Percentiles rank a stretch among this genome's conserved stretches.
phyloP scores from a whole-genome alignment of 2,329 filamentous ascomycete species.

The Aschersonia sp. region DNA sequence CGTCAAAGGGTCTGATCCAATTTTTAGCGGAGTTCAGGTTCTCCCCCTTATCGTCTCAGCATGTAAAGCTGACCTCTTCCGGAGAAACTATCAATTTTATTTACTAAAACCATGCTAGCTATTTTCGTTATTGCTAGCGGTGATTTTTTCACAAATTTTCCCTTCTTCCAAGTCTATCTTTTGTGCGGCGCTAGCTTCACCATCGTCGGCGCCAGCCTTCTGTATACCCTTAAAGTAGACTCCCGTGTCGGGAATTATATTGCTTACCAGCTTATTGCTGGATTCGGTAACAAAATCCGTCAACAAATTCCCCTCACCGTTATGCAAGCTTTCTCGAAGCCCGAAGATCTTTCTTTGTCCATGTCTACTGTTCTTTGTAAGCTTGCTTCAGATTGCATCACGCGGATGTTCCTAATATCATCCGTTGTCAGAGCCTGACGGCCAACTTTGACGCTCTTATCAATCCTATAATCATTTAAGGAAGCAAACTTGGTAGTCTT shows the following conservation, averaged over 20 bases:
- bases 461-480: too few relatives aligned
- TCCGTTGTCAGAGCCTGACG: too few relatives aligned
- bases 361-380: conserved; percentile 23
- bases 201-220: conserved; percentile 23
- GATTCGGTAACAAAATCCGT: conserved; percentile 21
- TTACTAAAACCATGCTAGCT: conserved; percentile 3
- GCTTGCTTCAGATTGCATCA: too few relatives aligned
- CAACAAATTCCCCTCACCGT: conserved; percentile 25
- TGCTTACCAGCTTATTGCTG: conserved; percentile 27
- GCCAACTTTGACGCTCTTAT: too few relatives aligned
- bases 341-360: not conserved
- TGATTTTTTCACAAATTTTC: conserved; percentile 20
- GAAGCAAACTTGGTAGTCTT: conserved; percentile 10
- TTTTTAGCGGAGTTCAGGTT: conserved; percentile 25
- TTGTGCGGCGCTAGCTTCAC: conserved; percentile 18
- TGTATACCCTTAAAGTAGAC: conserved; percentile 23
- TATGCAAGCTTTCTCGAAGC: conserved; percentile 12
- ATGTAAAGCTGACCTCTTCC: too few relatives aligned
- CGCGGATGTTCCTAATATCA: too few relatives aligned
- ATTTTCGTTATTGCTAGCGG: conserved; percentile 9
- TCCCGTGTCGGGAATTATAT: conserved; percentile 24
- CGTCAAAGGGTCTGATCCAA: conserved; percentile 24
- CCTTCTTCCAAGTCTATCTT: conserved; percentile 14
- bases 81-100: too few relatives aligned
- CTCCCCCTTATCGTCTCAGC: conserved; percentile 21